phyloP scores from a whole-genome alignment of 2,329 filamentous ascomycete species.

The Arthrocladium fulminans region DNA sequence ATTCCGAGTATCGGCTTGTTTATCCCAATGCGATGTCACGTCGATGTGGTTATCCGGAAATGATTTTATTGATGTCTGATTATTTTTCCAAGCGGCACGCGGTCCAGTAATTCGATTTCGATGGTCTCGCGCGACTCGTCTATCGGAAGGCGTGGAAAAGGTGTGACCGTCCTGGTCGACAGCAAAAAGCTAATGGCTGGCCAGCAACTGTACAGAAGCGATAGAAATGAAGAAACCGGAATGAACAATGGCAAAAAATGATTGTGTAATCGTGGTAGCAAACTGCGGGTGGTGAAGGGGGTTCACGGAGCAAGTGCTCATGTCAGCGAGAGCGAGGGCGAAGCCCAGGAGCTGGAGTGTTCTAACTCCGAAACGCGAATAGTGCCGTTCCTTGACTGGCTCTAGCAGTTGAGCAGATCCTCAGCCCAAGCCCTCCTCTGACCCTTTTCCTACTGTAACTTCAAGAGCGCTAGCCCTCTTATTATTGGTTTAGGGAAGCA shows the following conservation, averaged over 20 bases:
- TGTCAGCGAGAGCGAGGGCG: conserved; percentile 11
- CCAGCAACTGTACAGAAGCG: not conserved
- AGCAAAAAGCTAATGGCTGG: not conserved
- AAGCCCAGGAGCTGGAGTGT: conserved; percentile 9
- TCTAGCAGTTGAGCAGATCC: not conserved
- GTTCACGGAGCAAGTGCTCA: conserved; percentile 8
- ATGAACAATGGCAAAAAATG: not conserved
- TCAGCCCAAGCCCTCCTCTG: not conserved
- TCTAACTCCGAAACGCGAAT: conserved; percentile 6
- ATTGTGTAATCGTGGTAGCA: conserved; percentile 6
- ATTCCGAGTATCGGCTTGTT: not conserved
- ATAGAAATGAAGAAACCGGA: not conserved
- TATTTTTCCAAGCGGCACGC: not conserved
- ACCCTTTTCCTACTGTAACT: not conserved
- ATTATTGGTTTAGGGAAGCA: not conserved
- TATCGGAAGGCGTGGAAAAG: not conserved
- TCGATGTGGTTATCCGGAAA: not conserved
- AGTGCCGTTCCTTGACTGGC: not conserved
- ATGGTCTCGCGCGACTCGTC: not conserved
- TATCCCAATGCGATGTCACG: not conserved
- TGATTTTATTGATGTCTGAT: not conserved
- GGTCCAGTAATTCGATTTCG: not conserved
- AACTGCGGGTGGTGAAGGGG: conserved; percentile 8
- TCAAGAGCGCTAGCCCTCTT: not conserved
- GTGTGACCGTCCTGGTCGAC: not conserved